Base-by-base conservation (phyloP, 495 filamentous ascomycete genomes). In the Entonaema liquescens region DNA sequence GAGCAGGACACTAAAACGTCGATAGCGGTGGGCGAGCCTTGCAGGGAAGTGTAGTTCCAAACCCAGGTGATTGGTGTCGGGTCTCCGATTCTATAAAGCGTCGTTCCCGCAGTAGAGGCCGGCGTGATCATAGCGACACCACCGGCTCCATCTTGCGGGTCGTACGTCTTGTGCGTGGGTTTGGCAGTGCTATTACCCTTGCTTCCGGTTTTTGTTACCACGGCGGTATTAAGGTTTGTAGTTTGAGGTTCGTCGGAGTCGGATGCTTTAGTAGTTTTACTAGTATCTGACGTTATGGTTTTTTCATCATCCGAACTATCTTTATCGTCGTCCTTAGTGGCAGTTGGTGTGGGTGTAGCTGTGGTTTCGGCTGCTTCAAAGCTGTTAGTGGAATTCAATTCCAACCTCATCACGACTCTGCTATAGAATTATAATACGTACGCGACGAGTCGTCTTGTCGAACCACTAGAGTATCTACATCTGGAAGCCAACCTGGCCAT, bases 11-110 rank as follows among this genome's bases (percentile, higher is more conserved):
- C 91, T 31, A 95, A 80, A 3, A 98, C 87, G 71, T 99, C 92
- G 71, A 99, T 80, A 31, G 88, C 90, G 2, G 87, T 89, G 0
- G 95, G 95, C 0, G 89, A 90, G 17, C 89, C 89, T 29, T 86
- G 86, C 40, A 99, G 83, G 49, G 91, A 93, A 1, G 95, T 99
- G 82, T 97, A 98, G 80, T 98, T 98, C 94, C 95, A 99, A 0
- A 82, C 89, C 79, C 95, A 95, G 1, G 93, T 97, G 15, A 97
- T 83, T 59, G 85, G 85, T 38, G 98, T 89, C 58, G 84, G 84
- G 58, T 98, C 89, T 17, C 91, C 92, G 76, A 98, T 91, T 79
- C 95, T 95, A 88, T 93, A 98, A 76, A 93, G 92, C 67, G 89
- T 88, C 4, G 87, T 81, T 7, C 88, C 86, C 5, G 83, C 83